phyloP scores from a whole-genome alignment of 495 filamentous ascomycete genomes.

The Neurospora sp. region DNA sequence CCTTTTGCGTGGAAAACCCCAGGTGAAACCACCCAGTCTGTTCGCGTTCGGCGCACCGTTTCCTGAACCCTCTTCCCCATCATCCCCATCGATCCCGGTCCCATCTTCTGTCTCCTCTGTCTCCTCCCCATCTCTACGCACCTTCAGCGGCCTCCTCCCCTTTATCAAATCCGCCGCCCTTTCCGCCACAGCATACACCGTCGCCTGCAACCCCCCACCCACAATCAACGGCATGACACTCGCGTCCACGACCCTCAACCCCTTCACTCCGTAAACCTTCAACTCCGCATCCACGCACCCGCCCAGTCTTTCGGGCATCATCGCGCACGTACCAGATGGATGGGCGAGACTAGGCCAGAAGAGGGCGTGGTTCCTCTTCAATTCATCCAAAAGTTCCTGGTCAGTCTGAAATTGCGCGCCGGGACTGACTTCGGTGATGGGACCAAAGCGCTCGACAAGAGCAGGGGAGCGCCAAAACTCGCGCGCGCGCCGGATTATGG shows the following conservation, averaged over 20 bases:
- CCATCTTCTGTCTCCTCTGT: no score
- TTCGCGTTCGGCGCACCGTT: no score
- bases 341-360: constrained; percentile 16
- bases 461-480: constrained; percentile 28
- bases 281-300: constrained; percentile 42
- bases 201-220: constrained; percentile 25
- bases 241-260: constrained; percentile 24
- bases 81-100: no score
- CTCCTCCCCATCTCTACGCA: no score
- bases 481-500: constrained; percentile 45
- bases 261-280: constrained; percentile 43
- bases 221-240: constrained; percentile 28
- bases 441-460: constrained; percentile 20
- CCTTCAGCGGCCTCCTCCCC: not conserved
- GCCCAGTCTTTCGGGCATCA: constrained; percentile 29
- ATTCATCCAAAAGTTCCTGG: constrained; percentile 26
- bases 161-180: constrained; percentile 21
- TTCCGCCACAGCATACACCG: constrained; percentile 32
- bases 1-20: no score
- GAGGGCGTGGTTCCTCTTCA: constrained; percentile 3
- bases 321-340: constrained; percentile 27
- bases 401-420: constrained; percentile 35
- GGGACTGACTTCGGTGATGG: constrained; percentile 30
- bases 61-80: no score
- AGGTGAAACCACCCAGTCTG: no score